A percentile compares a stretch with the other conserved stretches of the same genome.
Conservation (phyloP, 768 basidiomycete genomes). For the Ephemerocybe angulata region DNA sequence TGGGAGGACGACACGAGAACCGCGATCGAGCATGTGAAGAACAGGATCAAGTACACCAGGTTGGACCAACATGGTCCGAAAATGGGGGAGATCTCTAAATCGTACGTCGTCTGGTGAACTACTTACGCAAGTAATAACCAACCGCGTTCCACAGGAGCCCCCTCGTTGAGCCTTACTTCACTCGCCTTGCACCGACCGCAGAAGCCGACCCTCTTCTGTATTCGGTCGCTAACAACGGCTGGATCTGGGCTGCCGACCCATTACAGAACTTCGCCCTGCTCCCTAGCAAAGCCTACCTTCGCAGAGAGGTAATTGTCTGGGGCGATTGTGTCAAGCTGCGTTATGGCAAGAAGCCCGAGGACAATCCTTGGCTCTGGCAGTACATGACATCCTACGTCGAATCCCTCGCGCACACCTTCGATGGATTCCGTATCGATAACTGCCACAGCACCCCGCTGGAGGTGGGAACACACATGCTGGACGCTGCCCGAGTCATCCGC, state of each 20-base stretch:
- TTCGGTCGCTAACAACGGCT: constrained; percentile 95
- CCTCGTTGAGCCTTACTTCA: constrained; percentile 91
- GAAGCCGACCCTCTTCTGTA: constrained; percentile 53
- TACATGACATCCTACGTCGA: constrained; percentile 86
- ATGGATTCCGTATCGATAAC: constrained; percentile 98
- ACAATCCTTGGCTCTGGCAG: constrained; percentile 93
- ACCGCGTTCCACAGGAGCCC: constrained; percentile 53
- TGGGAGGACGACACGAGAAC: constrained; percentile 80
- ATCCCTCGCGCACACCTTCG: constrained; percentile 76
- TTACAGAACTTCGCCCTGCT: constrained; percentile 89
- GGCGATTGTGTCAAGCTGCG: constrained; percentile 97
- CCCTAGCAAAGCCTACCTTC: constrained; percentile 91
- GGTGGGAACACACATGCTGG: constrained; percentile 94
- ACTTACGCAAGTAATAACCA: constrained; percentile 6
- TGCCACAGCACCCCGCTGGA: constrained; percentile 96
- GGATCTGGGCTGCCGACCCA: constrained; percentile 98
- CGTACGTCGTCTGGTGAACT: constrained; percentile 41
- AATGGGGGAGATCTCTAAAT: constrained; percentile 70
- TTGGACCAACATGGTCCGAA: constrained; percentile 82
- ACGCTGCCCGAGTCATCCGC: constrained; percentile 82
- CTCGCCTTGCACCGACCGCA: constrained; percentile 54
- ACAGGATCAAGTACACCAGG: constrained; percentile 75
- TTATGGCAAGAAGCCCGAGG: constrained; percentile 74
- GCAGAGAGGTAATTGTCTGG: constrained; percentile 97
- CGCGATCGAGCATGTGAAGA: constrained; percentile 71